Evolutionary conservation across 208 protist species (phyloP), one percentile per base, ranked within the genome.

Genomic region (Leishmania major): DNA sequence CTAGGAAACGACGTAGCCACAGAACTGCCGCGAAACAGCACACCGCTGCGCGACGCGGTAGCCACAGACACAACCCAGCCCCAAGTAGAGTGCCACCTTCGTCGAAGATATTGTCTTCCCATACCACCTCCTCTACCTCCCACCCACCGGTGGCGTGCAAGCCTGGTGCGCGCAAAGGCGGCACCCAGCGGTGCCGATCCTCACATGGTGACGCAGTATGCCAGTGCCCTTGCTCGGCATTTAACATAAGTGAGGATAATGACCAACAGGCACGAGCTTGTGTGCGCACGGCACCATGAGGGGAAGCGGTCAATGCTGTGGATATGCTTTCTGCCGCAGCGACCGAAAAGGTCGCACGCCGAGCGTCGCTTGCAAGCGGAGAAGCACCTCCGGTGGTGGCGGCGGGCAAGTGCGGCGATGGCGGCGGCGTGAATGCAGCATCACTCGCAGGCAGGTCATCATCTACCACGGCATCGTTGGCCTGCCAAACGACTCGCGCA

Each of bases 71-170:
- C 47, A 80, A 0, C 77, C 37, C 77, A 51, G 47, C 59, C 5
- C 10, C 47, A 17, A 3, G 31, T 15, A 72, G 28, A n/a, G 60
- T n/a, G 25, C 77, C 77, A 13, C 35, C 77, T 53, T 80, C 77
- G 45, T 80, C 77, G 45, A 80, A 72, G 28, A 80, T 55, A 37
- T 80, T 49, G 25, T 72, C 77, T 2, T 22, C 57, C 75, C 75
- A 78, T 22, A 25, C 47, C 17, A 49, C 75, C 40, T 53, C 55
- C 53, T 60, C 55, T 15, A 51, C 73, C 28, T 25, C 73, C 47
- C 45, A 53, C 45, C 28, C 70, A 1, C 70, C 43, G 25, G 45
- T n/a, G 70, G 70, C 28, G 40, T 31, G 45, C 13, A 22, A 10
- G 51, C 11, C 70, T 31, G 35, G 40, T 35, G 70, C 25, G 25